phyloP scores from a whole-genome alignment of 2,329 filamentous ascomycete species.

The Oidium heveae region DNA sequence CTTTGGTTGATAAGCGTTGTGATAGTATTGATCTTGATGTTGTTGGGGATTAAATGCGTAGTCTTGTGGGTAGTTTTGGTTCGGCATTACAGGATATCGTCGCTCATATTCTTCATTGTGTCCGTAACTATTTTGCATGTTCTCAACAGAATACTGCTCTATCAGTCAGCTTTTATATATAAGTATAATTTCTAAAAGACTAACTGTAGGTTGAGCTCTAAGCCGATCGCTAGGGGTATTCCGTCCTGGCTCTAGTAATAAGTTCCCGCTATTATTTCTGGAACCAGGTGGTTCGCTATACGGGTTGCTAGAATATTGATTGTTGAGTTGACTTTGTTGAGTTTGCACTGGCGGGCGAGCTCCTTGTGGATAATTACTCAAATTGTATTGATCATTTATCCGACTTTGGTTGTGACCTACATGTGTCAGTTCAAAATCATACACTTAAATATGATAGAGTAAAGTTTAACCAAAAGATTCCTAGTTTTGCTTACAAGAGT shows the following conservation, averaged over 20 bases:
- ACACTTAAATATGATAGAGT: too few relatives aligned
- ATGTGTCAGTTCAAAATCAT: too few relatives aligned
- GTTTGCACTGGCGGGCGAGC: slow-evolving; percentile 53
- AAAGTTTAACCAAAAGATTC: too few relatives aligned
- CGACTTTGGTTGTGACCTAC: slow-evolving; percentile 19
- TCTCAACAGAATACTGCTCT: slow-evolving; percentile 41
- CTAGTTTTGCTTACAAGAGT: too few relatives aligned
- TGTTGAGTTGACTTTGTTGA: slow-evolving; percentile 51
- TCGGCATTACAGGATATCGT: slow-evolving; percentile 21
- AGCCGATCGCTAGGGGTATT: slow-evolving; percentile 49
- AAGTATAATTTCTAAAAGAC: slow-evolving; percentile 14
- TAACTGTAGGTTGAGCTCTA: slow-evolving; percentile 61
- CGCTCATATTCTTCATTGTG: slow-evolving; percentile 35
- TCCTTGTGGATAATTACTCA: slow-evolving; percentile 24
- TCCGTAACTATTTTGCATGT: slow-evolving; percentile 35
- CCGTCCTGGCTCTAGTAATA: slow-evolving; percentile 35
- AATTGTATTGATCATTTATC: slow-evolving; percentile 27
- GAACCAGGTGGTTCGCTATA: slow-evolving; percentile 11
- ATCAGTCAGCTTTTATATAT: slow-evolving; percentile 3
- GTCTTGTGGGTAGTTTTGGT: slow-evolving; percentile 29
- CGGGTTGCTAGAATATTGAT: slow-evolving; percentile 38
- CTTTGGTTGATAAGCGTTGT: slow-evolving; percentile 49
- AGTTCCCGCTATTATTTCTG: slow-evolving; percentile 31
- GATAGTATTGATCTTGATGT: slow-evolving; percentile 73
- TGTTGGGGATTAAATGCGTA: slow-evolving; percentile 61